Evolutionary conservation across 202 grass and related monocot genomes (phyloP).

Genomic region (Digitaria exilis): DNA sequence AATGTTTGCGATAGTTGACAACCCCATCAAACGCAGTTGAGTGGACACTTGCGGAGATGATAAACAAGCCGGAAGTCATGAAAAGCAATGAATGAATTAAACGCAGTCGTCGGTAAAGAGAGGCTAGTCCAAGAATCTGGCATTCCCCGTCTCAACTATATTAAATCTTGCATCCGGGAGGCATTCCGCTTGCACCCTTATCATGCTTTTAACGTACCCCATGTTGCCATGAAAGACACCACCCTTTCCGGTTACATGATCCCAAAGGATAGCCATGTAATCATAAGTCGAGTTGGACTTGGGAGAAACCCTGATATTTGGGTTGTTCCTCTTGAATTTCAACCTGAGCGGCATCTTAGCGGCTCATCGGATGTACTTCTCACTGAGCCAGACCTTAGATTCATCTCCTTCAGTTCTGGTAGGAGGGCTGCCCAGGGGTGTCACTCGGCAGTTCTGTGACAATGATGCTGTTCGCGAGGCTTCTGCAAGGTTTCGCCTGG

Average conservation of each 20-base stretch:
- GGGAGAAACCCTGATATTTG: constrained; percentile 47
- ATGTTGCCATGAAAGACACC: too few relatives aligned
- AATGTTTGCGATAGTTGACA: neutral
- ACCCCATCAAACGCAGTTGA: constrained; percentile 43
- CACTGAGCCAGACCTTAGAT: constrained; percentile 40
- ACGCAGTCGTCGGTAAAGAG: constrained; percentile 30
- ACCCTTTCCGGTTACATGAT: too few relatives aligned
- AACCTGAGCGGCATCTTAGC: constrained; percentile 38
- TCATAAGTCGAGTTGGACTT: constrained; percentile 40
- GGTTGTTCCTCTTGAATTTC: constrained; percentile 45
- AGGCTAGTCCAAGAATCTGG: too few relatives aligned
- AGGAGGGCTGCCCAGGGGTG: constrained; percentile 39
- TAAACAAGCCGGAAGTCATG: constrained; percentile 28
- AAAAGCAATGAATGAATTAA: constrained; percentile 24
- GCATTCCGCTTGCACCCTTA: too few relatives aligned
- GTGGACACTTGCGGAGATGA: constrained; percentile 23
- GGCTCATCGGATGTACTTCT: neutral
- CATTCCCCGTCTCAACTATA: too few relatives aligned
- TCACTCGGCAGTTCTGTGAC: constrained; percentile 34
- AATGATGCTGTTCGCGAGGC: too few relatives aligned
- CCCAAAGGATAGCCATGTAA: too few relatives aligned
- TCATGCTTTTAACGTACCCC: too few relatives aligned
- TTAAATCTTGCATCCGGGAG: too few relatives aligned
- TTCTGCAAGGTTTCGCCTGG: too few relatives aligned
- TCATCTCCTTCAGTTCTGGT: constrained; percentile 46